Evolutionary conservation across 2,329 filamentous ascomycete genomes (phyloP), one percentile per base, ranked within the genome.

Genomic region (Cladosporium oxysporum): DNA sequence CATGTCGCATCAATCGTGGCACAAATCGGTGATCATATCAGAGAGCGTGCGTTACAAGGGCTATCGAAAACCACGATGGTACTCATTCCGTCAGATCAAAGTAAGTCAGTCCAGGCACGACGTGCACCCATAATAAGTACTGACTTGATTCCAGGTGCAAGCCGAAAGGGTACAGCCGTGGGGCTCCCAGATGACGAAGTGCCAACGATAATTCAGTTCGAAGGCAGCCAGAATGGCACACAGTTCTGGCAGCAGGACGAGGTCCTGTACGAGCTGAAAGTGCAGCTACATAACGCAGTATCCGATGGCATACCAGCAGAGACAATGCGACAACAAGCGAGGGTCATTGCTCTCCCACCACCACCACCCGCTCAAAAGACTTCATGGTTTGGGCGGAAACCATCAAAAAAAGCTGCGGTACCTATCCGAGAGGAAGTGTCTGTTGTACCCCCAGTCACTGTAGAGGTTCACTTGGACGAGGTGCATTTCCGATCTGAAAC

Each of bases 401-500:
- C 67, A 47, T 67, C 58, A 31, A 71, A 68, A 31, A 71, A 68
- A 26, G 52, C 68, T 14, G 53, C 63, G 12, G 62, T 64, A 18
- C 31, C 3, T 29, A 53, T 60, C 26, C 58, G 35, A 23, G 16
- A 21, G 18, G 35, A 44, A 21, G 65, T 33, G 58, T 65, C 50
- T 26, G 49, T 64, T n/a, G 7, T 47, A 4, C 59, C 53, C n/a
- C 62, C 66, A 47, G 70, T 73, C 44, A 67, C 57, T 14, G 72
- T 75, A 3, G 67, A 72, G 10, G 77, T 81, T 11, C 69, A 71
- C 49, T 69, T 78, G 66, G 77, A 78, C 50, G 77, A 81, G 28
- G 72, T 81, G 14, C 76, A 77, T 57, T 75, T 83, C 60, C 76
- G 82, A 10, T 75, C 75, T 21, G 79, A 81, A 66, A 82, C 75